phyloP scores from a whole-genome alignment of 257 asterid species.

The Nicotiana paniculata region DNA sequence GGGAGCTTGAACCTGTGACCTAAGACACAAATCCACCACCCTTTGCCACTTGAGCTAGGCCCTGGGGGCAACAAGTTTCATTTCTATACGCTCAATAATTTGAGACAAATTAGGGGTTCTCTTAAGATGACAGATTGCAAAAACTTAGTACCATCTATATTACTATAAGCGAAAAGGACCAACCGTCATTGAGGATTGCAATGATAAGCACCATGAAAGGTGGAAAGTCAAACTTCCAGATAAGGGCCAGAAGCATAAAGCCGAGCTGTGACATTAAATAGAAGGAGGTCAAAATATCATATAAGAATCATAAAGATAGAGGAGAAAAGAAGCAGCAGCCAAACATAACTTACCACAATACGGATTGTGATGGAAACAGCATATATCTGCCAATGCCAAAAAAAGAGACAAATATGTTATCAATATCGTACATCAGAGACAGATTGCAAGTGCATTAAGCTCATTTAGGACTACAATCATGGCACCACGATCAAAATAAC shows the following conservation, averaged over 20 bases:
- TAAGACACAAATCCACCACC: no score
- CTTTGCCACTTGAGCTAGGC: no score
- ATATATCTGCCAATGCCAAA: constrained; percentile 55
- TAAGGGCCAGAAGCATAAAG: constrained; percentile 90
- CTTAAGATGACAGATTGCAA: not conserved
- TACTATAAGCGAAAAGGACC: constrained; percentile 9
- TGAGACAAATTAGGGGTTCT: not conserved
- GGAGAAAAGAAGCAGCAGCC: not conserved
- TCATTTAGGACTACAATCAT: not conserved
- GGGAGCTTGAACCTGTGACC: no score
- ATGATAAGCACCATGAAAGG: constrained; percentile 99
- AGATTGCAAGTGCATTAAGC: not conserved
- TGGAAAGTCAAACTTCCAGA: constrained; percentile 94
- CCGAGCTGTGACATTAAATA: constrained; percentile 62
- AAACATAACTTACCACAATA: constrained; percentile 72
- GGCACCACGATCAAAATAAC: not conserved
- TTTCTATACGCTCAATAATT: not conserved
- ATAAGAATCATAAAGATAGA: not conserved
- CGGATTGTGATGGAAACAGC: constrained; percentile 98
- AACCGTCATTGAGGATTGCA: constrained; percentile 92
- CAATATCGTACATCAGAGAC: not conserved
- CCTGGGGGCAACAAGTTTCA: not conserved
- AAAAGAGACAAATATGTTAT: not conserved
- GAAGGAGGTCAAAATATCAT: constrained; percentile 8
- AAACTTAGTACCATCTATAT: not conserved